Base-by-base conservation (phyloP, 1,284 basidiomycete species). In the Ceratobasidium papillatum region DNA sequence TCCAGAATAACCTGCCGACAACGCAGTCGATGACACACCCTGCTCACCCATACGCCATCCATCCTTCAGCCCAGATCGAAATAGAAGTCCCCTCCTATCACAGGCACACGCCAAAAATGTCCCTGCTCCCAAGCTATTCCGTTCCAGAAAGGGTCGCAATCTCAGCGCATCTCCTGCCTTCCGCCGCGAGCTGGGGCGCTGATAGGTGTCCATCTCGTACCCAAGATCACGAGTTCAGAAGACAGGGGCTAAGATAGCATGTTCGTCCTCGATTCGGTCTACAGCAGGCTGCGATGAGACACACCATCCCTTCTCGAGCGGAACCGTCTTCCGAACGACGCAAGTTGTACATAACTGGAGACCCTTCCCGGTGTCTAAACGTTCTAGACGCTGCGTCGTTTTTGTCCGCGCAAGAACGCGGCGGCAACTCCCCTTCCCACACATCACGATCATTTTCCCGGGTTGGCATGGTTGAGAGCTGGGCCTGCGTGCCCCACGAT, bases 401-500 rank as follows among this genome's bases (percentile, higher is more conserved):
- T 22, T 27, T 34, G 52, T 56, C 7, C 32, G 56, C 4, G 3
- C 9, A 49, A 49, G 47, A 17, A 32, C 27, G 36, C 59, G 59
- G n/a, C 59, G 59, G 59, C 36, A 62, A 41, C 59, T 62, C 59
- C 59, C 54, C 34, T 62, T 62, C 59, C 59, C 59, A 62, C 59
- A 34, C 34, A 62, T 19, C 56, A 27, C 25, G 36, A 43, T 62
- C 41, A 62, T 11, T 62, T 62, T 43, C 36, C 59, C 36, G 59
- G 59, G 59, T 38, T 41, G 38, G 34, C 22, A 27, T 62, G 22
- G 59, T 34, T 62, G 59, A 62, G 34, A 3, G 59, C 25, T n/a
- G 59, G 41, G 3, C 66, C 66, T 17, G 66, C 52, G 30, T 69
- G 66, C 49, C 66, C 66, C 41, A 69, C 66, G 52, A 69, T 69